Evolutionary conservation across 305 asterid species (phyloP).

Genomic region (Withania somnifera): DNA sequence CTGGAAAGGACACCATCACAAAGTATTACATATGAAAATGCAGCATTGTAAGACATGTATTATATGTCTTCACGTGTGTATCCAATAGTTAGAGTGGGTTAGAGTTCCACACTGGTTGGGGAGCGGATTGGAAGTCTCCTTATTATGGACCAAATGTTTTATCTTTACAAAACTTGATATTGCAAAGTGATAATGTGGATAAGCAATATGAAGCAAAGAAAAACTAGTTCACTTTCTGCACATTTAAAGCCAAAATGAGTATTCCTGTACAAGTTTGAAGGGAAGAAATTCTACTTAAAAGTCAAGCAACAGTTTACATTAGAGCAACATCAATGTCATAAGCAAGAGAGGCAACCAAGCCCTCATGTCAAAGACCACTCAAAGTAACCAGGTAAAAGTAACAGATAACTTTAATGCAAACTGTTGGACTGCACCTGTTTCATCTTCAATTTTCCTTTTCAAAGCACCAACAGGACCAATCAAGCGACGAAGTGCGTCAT

Average conservation of each 20-base stretch:
- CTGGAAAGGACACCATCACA: neutral
- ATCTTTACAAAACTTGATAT: neutral
- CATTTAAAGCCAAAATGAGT: neutral
- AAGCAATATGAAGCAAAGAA: neutral
- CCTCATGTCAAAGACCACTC: neutral
- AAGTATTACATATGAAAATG: neutral
- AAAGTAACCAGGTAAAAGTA: neutral
- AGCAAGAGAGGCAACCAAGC: neutral
- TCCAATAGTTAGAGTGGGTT: neutral
- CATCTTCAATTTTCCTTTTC: conserved; percentile 92
- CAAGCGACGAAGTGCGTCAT: conserved; percentile 79
- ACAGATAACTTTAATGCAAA: neutral
- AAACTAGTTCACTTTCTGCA: neutral
- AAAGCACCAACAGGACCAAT: conserved; percentile 93
- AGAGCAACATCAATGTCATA: neutral
- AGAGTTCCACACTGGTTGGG: neutral
- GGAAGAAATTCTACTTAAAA: neutral
- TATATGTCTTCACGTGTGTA: neutral
- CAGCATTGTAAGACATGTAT: neutral
- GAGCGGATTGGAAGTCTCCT: neutral
- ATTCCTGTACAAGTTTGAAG: neutral
- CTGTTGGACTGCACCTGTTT: conserved; percentile 49
- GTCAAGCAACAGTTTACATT: neutral
- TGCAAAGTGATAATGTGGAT: neutral
- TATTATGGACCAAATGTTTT: neutral